Base-by-base conservation (phyloP, 2,329 filamentous ascomycete species). In the Saccharata proteae region DNA sequence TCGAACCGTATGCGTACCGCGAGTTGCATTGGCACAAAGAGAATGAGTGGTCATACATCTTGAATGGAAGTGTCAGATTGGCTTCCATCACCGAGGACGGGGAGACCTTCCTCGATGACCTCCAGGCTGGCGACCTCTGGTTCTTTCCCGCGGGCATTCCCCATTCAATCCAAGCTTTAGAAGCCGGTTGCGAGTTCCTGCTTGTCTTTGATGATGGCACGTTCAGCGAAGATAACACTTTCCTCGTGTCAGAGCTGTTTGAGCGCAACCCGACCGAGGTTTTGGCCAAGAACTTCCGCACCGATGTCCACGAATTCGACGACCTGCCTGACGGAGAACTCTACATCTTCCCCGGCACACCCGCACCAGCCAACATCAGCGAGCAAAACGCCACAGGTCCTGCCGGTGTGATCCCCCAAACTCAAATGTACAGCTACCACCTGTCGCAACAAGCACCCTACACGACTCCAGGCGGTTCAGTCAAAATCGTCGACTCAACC, bases 11-110 rank as follows among this genome's bases (percentile, higher is more conserved):
- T 16, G 70, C 65, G 0, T 76, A 76, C 38, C 65, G 74, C 13
- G 73, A 78, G 46, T 53, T 78, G 14, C 74, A 79, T 40, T 79
- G 69, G 69, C 70, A 74, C 40, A 68, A 62, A 21, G 60, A 65
- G 22, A 61, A 54, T 28, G 57, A 71, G 40, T 71, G 66, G 66
- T 56, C 63, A 0, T 51, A 70, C 4, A 53, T 74, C 8, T 54
- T 71, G 11, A 69, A 69, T 35, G 70, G 70, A 0, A 62, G 59
- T 23, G 65, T 66, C 3, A 59, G 65, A 4, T 52, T 74, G 2
- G 54, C 43, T 16, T 62, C 69, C 1, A 57, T 74, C 24, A 62
- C 73, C 37, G 59, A 67, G 24, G 58, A 67, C 7, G 67, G 67
- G 1, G 59, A 66, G 1, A 50, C 22, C 43, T 68, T 30, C 31